A percentile compares a stretch with the other conserved stretches of the same genome.
phyloP scores from a whole-genome alignment of 1,284 basidiomycete genomes.

The Microbotryum saponariae region DNA sequence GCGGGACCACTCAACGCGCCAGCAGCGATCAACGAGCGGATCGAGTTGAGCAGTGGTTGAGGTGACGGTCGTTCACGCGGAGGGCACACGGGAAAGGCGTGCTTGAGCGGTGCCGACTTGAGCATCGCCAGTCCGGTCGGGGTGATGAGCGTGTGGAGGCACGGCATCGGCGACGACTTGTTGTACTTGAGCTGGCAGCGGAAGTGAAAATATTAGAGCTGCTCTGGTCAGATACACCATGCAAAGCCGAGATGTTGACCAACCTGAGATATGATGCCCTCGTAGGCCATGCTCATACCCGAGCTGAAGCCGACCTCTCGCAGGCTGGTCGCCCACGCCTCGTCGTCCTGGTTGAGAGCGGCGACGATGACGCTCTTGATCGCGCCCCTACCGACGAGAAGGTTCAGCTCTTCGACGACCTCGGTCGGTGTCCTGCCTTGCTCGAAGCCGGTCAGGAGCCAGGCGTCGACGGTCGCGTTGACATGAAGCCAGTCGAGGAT shows the following conservation, averaged over 20 bases:
- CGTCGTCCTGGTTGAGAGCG: conserved; percentile 25
- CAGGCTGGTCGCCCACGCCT: conserved; percentile 27
- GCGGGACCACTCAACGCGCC: conserved; percentile 13
- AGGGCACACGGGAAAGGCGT: conserved; percentile 26
- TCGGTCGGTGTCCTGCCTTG: conserved; percentile 21
- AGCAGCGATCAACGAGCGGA: conserved; percentile 20
- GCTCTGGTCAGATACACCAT: not conserved
- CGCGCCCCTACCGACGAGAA: conserved; percentile 23
- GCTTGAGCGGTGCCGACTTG: conserved; percentile 28
- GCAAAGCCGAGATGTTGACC: not conserved
- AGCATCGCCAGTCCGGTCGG: conserved; percentile 26
- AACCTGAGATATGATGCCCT: conserved; percentile 26
- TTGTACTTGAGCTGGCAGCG: conserved; percentile 18
- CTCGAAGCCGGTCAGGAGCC: conserved; percentile 28
- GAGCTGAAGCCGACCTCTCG: conserved; percentile 18
- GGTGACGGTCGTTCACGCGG: conserved; percentile 19
- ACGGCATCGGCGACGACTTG: conserved; percentile 15
- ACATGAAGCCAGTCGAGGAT: conserved; percentile 29
- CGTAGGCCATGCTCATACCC: conserved; percentile 29
- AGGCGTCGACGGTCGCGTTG: conserved; percentile 26
- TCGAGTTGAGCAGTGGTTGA: conserved; percentile 21
- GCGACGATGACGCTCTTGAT: conserved; percentile 22
- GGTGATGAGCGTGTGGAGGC: conserved; percentile 29
- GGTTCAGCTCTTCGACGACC: conserved; percentile 18
- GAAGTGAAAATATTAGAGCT: too few relatives aligned